phyloP scores from a whole-genome alignment of 2,329 filamentous ascomycete genomes.

The Gnomoniopsis sp. region DNA sequence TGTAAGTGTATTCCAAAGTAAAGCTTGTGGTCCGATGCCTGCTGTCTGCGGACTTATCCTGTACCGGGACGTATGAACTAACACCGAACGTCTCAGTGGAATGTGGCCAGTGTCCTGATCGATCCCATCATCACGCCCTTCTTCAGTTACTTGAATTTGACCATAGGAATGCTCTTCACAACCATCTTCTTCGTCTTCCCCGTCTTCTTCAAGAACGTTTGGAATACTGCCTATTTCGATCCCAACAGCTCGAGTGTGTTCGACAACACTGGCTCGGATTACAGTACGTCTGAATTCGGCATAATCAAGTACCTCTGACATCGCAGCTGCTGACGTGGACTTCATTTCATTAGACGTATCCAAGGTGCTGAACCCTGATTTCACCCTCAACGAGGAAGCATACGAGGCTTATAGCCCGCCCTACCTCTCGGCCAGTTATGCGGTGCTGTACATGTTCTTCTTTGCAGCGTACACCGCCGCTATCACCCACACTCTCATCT shows the following conservation, averaged over 20 bases:
- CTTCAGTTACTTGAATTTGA: conserved; percentile 60
- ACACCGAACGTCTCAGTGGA: conserved; percentile 4
- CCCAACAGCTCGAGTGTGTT: conserved; percentile 51
- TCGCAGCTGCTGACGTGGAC: not conserved
- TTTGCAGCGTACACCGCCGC: conserved; percentile 53
- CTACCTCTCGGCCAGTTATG: conserved; percentile 22
- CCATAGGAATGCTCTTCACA: conserved; percentile 54
- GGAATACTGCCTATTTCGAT: conserved; percentile 37
- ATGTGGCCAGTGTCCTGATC: conserved; percentile 8
- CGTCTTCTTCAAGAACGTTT: conserved; percentile 11
- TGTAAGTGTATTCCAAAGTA: conserved; percentile 32
- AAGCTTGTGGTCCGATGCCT: conserved; percentile 12
- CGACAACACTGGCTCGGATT: conserved; percentile 44
- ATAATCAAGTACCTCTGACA: not conserved
- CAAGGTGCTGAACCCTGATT: conserved; percentile 7
- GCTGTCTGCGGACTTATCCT: conserved; percentile 7
- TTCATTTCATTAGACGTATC: not conserved
- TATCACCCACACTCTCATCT: conserved; percentile 47
- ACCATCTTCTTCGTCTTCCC: conserved; percentile 50
- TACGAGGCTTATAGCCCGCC: conserved; percentile 25
- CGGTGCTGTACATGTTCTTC: conserved; percentile 47
- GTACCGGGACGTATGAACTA: not conserved
- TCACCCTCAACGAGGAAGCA: conserved; percentile 22
- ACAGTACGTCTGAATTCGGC: conserved; percentile 35
- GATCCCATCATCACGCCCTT: conserved; percentile 42